Evolutionary conservation across 805 yeast genomes (phyloP).

Genomic region (Kuraishia cidri): DNA sequence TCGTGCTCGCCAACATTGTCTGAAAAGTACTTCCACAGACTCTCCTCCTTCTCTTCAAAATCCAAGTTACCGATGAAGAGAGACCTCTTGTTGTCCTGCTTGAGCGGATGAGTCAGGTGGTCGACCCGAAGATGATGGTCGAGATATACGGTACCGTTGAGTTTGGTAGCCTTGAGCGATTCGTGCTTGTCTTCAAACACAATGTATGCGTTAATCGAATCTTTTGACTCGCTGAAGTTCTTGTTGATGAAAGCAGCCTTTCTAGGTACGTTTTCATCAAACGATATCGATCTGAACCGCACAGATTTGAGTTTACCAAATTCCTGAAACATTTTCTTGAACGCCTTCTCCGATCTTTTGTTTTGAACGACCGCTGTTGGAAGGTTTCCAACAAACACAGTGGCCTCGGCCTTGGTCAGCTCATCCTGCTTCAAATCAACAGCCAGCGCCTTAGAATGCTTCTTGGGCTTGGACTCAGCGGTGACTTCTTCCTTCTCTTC

Average conservation of each 20-base stretch:
- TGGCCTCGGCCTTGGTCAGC: slow-evolving; percentile 72
- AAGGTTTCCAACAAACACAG: slow-evolving; percentile 85
- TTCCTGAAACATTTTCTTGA: slow-evolving; percentile 53
- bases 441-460: slow-evolving; percentile 29
- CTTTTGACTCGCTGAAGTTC: slow-evolving; percentile 67
- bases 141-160: slow-evolving; percentile 63
- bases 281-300: slow-evolving; percentile 88
- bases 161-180: slow-evolving; percentile 32
- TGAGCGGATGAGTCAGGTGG: slow-evolving; percentile 85
- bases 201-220: slow-evolving; percentile 80
- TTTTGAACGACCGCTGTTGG: slow-evolving; percentile 55
- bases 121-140: slow-evolving; percentile 83
- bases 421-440: slow-evolving; percentile 63
- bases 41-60: slow-evolving; percentile 88
- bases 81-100: slow-evolving; percentile 74
- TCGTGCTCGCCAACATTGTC: slow-evolving; percentile 41
- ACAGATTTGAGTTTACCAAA: slow-evolving; percentile 59
- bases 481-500: slow-evolving; percentile 12
- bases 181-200: slow-evolving; percentile 55
- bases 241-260: slow-evolving; percentile 84
- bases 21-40: slow-evolving; percentile 74
- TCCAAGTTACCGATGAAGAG: slow-evolving; percentile 91
- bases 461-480: slow-evolving; percentile 6
- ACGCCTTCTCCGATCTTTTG: slow-evolving; percentile 49
- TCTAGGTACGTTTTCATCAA: slow-evolving; percentile 81